phyloP scores from a whole-genome alignment of 371 early-diverging fungal genomes.

The Mortierella sp. region DNA sequence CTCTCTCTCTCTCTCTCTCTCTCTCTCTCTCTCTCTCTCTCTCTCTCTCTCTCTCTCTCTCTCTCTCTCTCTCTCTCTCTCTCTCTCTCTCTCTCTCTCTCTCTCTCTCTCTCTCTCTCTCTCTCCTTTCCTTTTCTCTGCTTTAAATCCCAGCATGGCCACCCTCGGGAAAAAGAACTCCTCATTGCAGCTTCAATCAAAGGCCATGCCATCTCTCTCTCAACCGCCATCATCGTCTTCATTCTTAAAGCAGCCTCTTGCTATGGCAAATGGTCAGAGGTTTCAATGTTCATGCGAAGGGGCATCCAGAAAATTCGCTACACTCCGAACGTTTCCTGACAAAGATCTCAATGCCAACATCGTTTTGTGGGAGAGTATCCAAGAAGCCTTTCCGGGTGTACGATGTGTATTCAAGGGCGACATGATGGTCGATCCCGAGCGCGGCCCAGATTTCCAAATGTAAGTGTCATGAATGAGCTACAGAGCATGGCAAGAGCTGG shows the following conservation, averaged over 20 bases:
- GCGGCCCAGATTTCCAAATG: too few relatives aligned
- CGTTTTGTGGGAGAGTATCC: too few relatives aligned
- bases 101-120: background rate
- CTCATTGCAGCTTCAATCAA: background rate
- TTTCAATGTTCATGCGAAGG: too few relatives aligned
- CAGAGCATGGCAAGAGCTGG: too few relatives aligned
- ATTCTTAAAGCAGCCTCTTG: background rate
- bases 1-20: background rate
- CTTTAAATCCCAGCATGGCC: background rate
- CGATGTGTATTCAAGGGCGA: too few relatives aligned
- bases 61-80: background rate
- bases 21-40: conserved; percentile 2
- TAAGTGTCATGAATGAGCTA: too few relatives aligned
- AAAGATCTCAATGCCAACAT: too few relatives aligned
- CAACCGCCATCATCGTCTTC: background rate
- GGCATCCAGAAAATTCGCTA: too few relatives aligned
- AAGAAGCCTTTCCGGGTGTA: too few relatives aligned
- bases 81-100: background rate
- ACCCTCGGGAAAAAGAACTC: background rate
- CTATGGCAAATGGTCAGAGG: background rate
- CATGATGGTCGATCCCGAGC: too few relatives aligned
- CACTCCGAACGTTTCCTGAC: too few relatives aligned
- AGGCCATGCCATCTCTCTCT: too few relatives aligned
- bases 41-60: background rate
- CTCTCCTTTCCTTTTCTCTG: background rate